phyloP scores from a whole-genome alignment of 768 basidiomycete genomes.

The Rhodotorula graminis region DNA sequence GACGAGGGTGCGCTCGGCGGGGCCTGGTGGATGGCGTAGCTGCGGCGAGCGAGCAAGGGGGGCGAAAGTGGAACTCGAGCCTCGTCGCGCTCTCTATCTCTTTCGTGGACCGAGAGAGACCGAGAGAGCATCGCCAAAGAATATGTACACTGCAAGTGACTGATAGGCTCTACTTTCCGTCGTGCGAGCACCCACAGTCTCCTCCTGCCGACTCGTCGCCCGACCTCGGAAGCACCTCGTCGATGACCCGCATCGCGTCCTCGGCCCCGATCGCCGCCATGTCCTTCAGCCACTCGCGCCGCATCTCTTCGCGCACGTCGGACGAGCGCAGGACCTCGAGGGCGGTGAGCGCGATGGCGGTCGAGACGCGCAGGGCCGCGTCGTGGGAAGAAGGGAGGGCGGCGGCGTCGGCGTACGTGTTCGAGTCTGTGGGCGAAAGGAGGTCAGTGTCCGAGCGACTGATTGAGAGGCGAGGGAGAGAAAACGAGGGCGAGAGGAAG shows the following conservation, averaged over 20 bases:
- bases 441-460: too few species aligned
- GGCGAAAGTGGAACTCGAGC: too few species aligned
- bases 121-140: too few species aligned
- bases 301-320: background rate
- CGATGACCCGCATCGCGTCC: background rate
- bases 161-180: too few species aligned
- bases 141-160: too few species aligned
- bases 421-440: background rate
- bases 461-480: too few species aligned
- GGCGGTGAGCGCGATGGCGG: background rate
- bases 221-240: background rate
- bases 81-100: too few species aligned
- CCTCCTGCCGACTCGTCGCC: background rate
- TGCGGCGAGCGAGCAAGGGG: too few species aligned
- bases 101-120: too few species aligned
- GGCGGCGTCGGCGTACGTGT: background rate
- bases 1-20: background rate
- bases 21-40: background rate
- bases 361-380: background rate
- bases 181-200: background rate
- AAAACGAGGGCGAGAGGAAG: background rate
- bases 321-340: background rate
- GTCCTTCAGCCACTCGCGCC: conserved; percentile 2
- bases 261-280: background rate
- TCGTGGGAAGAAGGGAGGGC: background rate